These are phyloP conservation scores for Alectoria sarmentosa DNA, from an alignment of 495 filamentous ascomycete species.

Conservation along the genomic window DNA sequence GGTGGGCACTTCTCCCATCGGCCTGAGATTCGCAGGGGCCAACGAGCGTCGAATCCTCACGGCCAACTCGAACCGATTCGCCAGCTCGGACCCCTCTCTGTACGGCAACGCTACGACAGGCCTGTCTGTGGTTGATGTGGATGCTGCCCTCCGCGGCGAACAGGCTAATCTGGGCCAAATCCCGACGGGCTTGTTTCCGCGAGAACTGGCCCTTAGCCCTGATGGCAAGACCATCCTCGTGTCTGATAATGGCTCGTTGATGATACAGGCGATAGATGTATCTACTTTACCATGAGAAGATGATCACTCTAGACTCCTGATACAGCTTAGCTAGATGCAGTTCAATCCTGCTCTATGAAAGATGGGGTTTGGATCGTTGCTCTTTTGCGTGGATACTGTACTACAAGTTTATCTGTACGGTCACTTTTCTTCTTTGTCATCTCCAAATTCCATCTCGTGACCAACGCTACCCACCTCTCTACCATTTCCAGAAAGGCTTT, in stretches of 20 bases:
- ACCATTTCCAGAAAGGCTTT: no score
- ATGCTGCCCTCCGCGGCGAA: conserved; percentile 25
- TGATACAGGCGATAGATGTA: conserved; percentile 7
- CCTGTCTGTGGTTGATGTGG: conserved; percentile 27
- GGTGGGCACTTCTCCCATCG: conserved; percentile 28
- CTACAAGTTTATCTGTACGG: not conserved
- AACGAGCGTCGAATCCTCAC: not conserved
- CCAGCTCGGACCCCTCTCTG: not conserved
- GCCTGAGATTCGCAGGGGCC: conserved; percentile 20
- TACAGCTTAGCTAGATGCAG: not conserved
- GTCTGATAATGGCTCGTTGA: conserved; percentile 9
- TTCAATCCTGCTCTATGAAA: not conserved
- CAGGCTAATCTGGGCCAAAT: conserved; percentile 12
- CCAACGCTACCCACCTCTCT: no score
- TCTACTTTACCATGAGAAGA: not conserved
- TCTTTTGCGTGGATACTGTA: not conserved
- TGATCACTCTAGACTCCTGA: not conserved
- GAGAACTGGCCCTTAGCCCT: conserved; percentile 22
- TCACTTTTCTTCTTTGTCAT: no score
- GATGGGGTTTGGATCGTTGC: not conserved
- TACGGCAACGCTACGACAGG: conserved; percentile 25
- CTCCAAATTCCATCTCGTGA: no score
- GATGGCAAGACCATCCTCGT: conserved; percentile 27
- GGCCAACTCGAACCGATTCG: conserved; percentile 7
- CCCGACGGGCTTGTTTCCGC: conserved; percentile 2